These are phyloP conservation scores for Fusarium drepaniforme DNA, from an alignment of 2,329 filamentous ascomycete genomes.

Conservation along the genomic window DNA sequence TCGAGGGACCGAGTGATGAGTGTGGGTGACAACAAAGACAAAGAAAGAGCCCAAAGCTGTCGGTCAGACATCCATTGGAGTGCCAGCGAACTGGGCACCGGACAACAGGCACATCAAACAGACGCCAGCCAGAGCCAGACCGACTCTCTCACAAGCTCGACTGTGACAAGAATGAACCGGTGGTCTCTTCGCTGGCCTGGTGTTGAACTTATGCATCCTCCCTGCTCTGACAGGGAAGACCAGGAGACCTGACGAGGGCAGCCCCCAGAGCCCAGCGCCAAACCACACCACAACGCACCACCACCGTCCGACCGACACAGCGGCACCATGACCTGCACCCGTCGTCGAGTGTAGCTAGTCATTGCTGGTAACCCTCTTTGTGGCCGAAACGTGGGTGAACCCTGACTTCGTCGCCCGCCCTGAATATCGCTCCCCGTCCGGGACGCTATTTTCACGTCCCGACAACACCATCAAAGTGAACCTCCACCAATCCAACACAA, in stretches of 20 bases:
- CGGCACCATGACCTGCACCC: constrained; percentile 22
- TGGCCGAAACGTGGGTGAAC: constrained; percentile 30
- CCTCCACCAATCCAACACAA: constrained; percentile 37
- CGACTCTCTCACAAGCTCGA: constrained; percentile 10
- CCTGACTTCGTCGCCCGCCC: constrained; percentile 36
- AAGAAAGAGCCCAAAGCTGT: constrained; percentile 5
- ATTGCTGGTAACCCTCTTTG: constrained; percentile 9
- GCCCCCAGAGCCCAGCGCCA: constrained; percentile 21
- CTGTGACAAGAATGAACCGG: constrained; percentile 25
- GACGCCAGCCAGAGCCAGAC: not conserved
- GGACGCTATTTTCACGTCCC: constrained; percentile 29
- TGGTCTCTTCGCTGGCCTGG: constrained; percentile 12
- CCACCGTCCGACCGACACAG: constrained; percentile 42
- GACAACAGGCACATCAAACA: constrained; percentile 18
- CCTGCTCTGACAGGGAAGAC: constrained; percentile 28
- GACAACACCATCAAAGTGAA: constrained; percentile 24
- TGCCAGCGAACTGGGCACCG: constrained; percentile 8
- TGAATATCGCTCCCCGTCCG: constrained; percentile 26
- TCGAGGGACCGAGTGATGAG: constrained; percentile 16
- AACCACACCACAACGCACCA: constrained; percentile 46
- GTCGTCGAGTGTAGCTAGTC: constrained; percentile 20
- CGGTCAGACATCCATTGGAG: constrained; percentile 20
- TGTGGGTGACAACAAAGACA: constrained; percentile 23
- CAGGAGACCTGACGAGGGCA: constrained; percentile 27
- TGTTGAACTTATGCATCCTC: constrained; percentile 32